Evolutionary conservation across 768 basidiomycete genomes (phyloP).

Genomic region (Cantharellus anzutake): DNA sequence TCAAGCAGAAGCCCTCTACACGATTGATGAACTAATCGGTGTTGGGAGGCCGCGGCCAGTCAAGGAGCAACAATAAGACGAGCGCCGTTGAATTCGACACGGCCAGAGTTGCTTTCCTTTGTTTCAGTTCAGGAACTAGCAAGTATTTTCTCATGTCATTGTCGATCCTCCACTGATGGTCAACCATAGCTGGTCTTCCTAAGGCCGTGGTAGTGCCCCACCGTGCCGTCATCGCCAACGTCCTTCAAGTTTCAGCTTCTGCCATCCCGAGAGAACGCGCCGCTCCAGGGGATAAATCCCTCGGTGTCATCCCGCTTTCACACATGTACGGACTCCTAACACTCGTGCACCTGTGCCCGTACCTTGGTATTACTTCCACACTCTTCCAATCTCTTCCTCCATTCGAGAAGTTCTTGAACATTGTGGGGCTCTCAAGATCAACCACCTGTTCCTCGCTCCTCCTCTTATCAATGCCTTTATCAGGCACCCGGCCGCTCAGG

Average conservation of each 20-base stretch:
- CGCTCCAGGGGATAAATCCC: slow-evolving; percentile 17
- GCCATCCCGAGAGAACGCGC: slow-evolving; percentile 27
- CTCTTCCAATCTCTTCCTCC: background rate
- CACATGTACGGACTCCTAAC: slow-evolving; percentile 16
- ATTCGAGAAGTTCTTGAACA: background rate
- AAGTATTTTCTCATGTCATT: background rate
- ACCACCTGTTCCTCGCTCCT: background rate
- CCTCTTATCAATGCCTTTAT: background rate
- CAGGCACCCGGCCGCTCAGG: slow-evolving; percentile 32
- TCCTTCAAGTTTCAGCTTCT: slow-evolving; percentile 40
- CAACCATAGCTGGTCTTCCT: background rate
- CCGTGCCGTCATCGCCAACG: slow-evolving; percentile 37
- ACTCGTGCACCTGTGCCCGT: slow-evolving; percentile 40
- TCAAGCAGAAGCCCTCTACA: slow-evolving; percentile 25
- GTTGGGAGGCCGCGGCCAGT: slow-evolving; percentile 18
- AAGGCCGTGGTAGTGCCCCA: slow-evolving; percentile 45
- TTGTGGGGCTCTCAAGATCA: background rate
- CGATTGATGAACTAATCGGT: slow-evolving; percentile 60
- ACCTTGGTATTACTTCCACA: slow-evolving; percentile 19
- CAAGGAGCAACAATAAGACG: slow-evolving; percentile 29
- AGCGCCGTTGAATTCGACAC: slow-evolving; percentile 18
- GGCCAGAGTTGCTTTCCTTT: slow-evolving; percentile 47
- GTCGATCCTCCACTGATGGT: slow-evolving; percentile 35
- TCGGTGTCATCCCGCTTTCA: slow-evolving; percentile 6
- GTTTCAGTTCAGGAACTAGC: background rate